Conservation (phyloP, 495 filamentous ascomycete species). For the Haplographium delicatum region DNA sequence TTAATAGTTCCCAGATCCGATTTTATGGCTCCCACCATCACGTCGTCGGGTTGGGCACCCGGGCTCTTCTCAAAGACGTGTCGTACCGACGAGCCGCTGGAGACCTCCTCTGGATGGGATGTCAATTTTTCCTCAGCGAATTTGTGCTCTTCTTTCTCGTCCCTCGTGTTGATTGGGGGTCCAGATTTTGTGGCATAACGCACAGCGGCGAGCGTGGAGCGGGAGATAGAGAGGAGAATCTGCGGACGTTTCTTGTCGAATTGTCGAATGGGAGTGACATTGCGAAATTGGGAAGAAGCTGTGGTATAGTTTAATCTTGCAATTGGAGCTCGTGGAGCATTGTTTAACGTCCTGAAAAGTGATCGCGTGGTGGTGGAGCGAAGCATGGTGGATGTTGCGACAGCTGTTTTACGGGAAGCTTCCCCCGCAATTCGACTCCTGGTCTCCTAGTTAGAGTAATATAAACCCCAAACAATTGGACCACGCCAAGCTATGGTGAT, state of each 20-base stretch:
- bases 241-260: conserved; percentile 20
- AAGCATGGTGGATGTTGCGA: conserved; percentile 29
- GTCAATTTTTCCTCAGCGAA: conserved; percentile 45
- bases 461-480: too few species aligned
- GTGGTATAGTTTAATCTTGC: conserved; percentile 21
- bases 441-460: too few species aligned
- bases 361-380: conserved; percentile 31
- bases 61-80: conserved; percentile 42
- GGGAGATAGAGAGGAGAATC: conserved; percentile 1
- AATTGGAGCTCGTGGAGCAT: conserved; percentile 18
- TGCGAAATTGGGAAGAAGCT: conserved; percentile 18
- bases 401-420: conserved; percentile 11
- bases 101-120: conserved; percentile 52
- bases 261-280: conserved; percentile 8
- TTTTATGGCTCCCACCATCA: conserved; percentile 62
- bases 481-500: too few species aligned
- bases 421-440: conserved; percentile 27
- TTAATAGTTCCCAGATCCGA: conserved; percentile 71
- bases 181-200: conserved; percentile 25
- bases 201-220: conserved; percentile 19
- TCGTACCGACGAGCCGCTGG: conserved; percentile 49
- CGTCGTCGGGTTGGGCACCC: conserved; percentile 13
- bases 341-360: conserved; percentile 26
- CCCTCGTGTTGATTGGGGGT: conserved; percentile 34
- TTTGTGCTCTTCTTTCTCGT: conserved; percentile 48